A percentile compares a stretch with the other conserved stretches of the same genome.
phyloP scores from a whole-genome alignment of 2,329 filamentous ascomycete genomes.

The Colletotrichum somersetense region DNA sequence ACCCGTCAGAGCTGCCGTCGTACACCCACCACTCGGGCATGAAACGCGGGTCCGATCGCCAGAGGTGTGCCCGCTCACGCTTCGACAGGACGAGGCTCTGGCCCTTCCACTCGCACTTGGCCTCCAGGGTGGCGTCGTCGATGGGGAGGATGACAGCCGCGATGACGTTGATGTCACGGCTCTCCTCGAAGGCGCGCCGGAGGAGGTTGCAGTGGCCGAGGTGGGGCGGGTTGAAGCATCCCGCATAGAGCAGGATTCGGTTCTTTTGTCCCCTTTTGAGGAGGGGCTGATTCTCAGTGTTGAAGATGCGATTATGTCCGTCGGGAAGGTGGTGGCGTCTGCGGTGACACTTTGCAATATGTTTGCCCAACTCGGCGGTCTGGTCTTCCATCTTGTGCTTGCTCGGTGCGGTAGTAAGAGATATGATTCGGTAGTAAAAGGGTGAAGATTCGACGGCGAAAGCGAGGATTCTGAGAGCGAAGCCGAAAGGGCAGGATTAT shows the following conservation, averaged over 20 bases:
- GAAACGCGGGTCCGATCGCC: neutral
- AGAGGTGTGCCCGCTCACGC: neutral
- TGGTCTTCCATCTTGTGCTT: neutral
- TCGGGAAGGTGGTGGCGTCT: neutral
- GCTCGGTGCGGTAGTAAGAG: too few species aligned
- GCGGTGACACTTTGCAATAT: neutral
- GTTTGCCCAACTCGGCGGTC: neutral
- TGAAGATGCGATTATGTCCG: neutral
- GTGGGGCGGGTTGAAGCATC: conserved; percentile 8
- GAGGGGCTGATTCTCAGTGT: neutral
- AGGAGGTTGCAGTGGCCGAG: neutral
- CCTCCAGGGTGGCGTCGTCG: neutral
- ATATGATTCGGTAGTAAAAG: neutral
- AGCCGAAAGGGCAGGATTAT: neutral
- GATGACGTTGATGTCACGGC: conserved; percentile 1
- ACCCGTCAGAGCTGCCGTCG: neutral
- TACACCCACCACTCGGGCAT: neutral
- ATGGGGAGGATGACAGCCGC: neutral
- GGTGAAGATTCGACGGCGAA: neutral
- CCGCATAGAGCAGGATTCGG: neutral
- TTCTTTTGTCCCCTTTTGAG: neutral
- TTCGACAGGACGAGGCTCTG: neutral
- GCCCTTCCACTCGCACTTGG: neutral
- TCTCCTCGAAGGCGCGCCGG: neutral
- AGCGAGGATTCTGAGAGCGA: neutral